These are phyloP conservation scores for Rhizophora mangle DNA, from an alignment of 345 rosid species.

Conservation along the genomic window DNA sequence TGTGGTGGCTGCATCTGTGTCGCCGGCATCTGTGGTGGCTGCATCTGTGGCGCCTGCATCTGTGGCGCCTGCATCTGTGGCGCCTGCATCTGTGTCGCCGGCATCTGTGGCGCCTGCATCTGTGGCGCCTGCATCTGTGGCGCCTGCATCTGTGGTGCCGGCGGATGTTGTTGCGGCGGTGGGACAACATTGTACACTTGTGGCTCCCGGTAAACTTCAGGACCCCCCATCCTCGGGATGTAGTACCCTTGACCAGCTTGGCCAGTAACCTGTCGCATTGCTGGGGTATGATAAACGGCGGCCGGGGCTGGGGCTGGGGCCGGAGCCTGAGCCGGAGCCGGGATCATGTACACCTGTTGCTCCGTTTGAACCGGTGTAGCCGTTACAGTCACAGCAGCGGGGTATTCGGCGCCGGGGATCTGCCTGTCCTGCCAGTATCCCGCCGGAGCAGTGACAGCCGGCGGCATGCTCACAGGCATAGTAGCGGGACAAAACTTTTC, in stretches of 20 bases:
- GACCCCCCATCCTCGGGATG: constrained; percentile 50
- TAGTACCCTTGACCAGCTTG: constrained; percentile 70
- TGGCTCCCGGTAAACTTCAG: constrained; percentile 74
- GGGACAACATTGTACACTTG: constrained; percentile 53
- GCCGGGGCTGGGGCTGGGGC: constrained; percentile 20
- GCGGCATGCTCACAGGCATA: constrained; percentile 27
- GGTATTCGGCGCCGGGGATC: constrained; percentile 41
- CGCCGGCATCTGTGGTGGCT: constrained; percentile 21
- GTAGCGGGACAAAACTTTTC: constrained; percentile 37
- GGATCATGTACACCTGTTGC: constrained; percentile 62
- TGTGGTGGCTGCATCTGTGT: constrained; percentile 6
- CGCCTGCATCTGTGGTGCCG: constrained; percentile 20
- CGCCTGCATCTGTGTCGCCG: constrained; percentile 14
- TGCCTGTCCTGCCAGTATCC: constrained; percentile 69
- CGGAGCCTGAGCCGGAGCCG: constrained; percentile 36
- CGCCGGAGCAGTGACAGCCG: constrained; percentile 30
- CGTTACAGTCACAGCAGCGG: constrained; percentile 31
- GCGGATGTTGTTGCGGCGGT: constrained; percentile 22
- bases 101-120: constrained; percentile 19
- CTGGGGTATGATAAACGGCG: constrained; percentile 40
- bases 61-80: constrained; percentile 26
- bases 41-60: constrained; percentile 9
- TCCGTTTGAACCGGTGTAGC: constrained; percentile 35
- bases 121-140: constrained; percentile 14
- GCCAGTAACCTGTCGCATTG: constrained; percentile 44